Evolutionary conservation across 1,284 basidiomycete species (phyloP), one percentile per base, ranked within the genome.

Genomic region (Psilocybe mexicana): DNA sequence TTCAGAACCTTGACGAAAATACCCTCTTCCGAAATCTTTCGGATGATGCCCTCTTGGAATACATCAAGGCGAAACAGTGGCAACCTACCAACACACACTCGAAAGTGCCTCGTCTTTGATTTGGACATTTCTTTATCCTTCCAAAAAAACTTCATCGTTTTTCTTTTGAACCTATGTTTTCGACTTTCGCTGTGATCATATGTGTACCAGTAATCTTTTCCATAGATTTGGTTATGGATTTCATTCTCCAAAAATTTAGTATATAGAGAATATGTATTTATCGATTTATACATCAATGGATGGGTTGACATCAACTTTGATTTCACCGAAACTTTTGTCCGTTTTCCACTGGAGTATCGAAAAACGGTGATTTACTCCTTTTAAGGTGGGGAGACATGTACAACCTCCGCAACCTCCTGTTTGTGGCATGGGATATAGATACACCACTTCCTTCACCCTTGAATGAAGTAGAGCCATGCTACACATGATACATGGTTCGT

Each of bases 401-500:
- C 76, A 63, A 18, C 90, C 81, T 12, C 90, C 89, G 61, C 90
- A 92, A 0, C 91, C 92, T 38, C 92, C 92, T 0, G 88, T 90
- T 58, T 79, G 71, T 33, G 79, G 66, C 88, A 89, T 90, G 0
- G 90, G 83, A 36, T 83, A 69, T 24, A 95, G 69, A 68, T 88
- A 95, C 60, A 92, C 73, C 3, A 96, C 82, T 63, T 94, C 89
- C 63, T 90, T 87, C 53, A 96, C 93, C 23, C 96, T 83, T 1
- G 92, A 94, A 73, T 98, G 96, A 6, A 96, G 74, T 18, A 98
- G 75, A 1, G 94, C 93, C 96, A 98, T 98, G 63, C 87, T 85
- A 70, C 96, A 98, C 91, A 97, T 94, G 57, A 97, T 82, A 67
- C 96, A 98, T 2, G 96, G 95, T 67, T 98, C 95, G 72, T 98